A percentile compares a stretch with the other conserved stretches of the same genome.
Conservation (phyloP, 306 rosid species). For the Vigna mungo region DNA sequence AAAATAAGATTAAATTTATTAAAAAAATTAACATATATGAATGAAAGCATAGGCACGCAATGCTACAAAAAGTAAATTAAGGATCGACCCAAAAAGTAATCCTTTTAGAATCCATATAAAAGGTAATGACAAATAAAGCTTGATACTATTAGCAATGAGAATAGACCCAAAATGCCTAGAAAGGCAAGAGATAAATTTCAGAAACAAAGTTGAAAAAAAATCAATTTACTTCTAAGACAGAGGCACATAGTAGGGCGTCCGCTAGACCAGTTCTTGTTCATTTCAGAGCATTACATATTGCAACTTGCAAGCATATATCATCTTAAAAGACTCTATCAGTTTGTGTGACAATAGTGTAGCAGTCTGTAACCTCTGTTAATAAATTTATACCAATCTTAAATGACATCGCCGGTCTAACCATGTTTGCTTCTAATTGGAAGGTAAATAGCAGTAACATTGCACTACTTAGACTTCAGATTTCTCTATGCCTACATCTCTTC, state of each 20-base stretch:
- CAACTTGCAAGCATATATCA: neutral
- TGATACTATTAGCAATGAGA: conserved; percentile 20
- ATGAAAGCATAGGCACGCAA: conserved; percentile 10
- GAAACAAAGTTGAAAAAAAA: neutral
- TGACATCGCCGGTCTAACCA: neutral
- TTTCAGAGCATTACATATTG: too few relatives aligned
- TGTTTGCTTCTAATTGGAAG: conserved; percentile 18
- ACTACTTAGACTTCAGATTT: conserved; percentile 13
- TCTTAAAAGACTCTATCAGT: neutral
- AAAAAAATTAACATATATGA: neutral
- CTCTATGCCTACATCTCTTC: neutral
- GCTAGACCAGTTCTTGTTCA: too few relatives aligned
- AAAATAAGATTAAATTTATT: conserved; percentile 29
- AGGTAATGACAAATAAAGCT: conserved; percentile 21
- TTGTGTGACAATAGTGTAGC: neutral
- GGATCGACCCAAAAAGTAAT: neutral
- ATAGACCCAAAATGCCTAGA: neutral
- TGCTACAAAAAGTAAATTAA: conserved; percentile 14
- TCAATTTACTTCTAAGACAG: neutral
- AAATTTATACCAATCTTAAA: conserved; percentile 23
- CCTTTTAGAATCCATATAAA: conserved; percentile 25
- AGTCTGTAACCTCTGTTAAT: conserved; percentile 2
- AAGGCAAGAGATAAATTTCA: conserved; percentile 29
- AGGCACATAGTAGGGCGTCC: too few relatives aligned
- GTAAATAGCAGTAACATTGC: neutral